Percentiles rank a stretch among this genome's conserved stretches.
These are phyloP conservation scores for Penicillium psychrosexuale DNA, from an alignment of 2,329 filamentous ascomycete genomes.

Conservation along the genomic window DNA sequence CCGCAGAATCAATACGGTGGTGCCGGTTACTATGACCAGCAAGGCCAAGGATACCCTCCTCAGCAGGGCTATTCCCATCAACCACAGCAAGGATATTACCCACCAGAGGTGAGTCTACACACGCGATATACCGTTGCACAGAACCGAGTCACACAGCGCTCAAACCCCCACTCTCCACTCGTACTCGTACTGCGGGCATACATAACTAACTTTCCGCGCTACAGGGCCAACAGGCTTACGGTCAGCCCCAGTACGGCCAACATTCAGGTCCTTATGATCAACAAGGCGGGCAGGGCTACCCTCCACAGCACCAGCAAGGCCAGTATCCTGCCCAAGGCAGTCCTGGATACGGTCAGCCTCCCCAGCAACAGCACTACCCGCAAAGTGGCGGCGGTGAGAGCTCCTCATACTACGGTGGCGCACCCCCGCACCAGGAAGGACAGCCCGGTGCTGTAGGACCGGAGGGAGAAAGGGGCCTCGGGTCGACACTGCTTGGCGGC, in stretches of 20 bases:
- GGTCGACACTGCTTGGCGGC: slow-evolving; percentile 22
- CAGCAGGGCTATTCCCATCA: slow-evolving; percentile 21
- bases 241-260: slow-evolving; percentile 19
- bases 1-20: slow-evolving; percentile 25
- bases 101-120: slow-evolving; percentile 23
- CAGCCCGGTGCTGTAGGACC: slow-evolving; percentile 18
- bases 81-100: slow-evolving; percentile 27
- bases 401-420: slow-evolving; percentile 31
- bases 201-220: not conserved
- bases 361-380: slow-evolving; percentile 25
- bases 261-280: slow-evolving; percentile 17
- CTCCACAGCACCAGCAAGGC: slow-evolving; percentile 11
- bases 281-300: slow-evolving; percentile 1
- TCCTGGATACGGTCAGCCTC: slow-evolving; percentile 25
- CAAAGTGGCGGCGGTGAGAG: slow-evolving; percentile 29
- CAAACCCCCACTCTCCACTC: not conserved
- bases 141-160: not conserved
- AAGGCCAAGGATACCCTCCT: slow-evolving; percentile 21
- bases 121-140: not conserved
- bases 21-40: slow-evolving; percentile 22
- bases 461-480: slow-evolving; percentile 21
- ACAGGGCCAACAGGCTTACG: slow-evolving; percentile 19
- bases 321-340: slow-evolving; percentile 17
- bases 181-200: not conserved
- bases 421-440: slow-evolving; percentile 21